Evolutionary conservation across 805 yeast genomes (phyloP), one percentile per base, ranked within the genome.

Genomic region (Wickerhamiella parazyma): DNA sequence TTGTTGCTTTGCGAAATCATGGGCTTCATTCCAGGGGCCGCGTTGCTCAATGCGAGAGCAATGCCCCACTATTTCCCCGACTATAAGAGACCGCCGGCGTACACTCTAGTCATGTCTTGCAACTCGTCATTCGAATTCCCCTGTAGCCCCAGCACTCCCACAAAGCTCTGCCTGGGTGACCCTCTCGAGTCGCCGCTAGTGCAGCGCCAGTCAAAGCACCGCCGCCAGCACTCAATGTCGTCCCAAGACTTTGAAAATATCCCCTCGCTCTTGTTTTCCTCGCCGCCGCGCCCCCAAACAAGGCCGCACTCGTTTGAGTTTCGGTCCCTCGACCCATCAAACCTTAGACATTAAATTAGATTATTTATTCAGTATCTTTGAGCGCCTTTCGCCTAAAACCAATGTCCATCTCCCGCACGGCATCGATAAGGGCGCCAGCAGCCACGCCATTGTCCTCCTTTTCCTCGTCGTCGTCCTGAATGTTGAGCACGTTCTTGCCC

Each of bases 371-470:
- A n/a, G n/a, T n/a, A n/a, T n/a, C n/a, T n/a, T n/a, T n/a, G n/a
- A n/a, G n/a, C 16, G n/a, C 14, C 4, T n/a, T 28, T 7, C n/a
- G 8, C 16, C 31, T 7, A n/a, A 28, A 28, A 5, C 12, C 16
- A n/a, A 28, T n/a, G 26, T 51, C 49, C 58, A 54, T 54, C 3
- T 25, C 12, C 12, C 45, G 44, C 12, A 54, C 47, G 16, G 51
- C 45, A 24, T 49, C 42, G 11, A 53, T 43, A 17, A 54, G 41
- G 2, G 21, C 36, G 31, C 44, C 49, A 19, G 51, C 36, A 1
- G 49, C 28, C 17, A 34, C 45, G 34, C 45, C 41, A 1, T 33
- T 42, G 5, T 41, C 41, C 8, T 42, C 49, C 10, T 44, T 48
- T 14, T 50, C 55, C 8, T 44, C 49, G 14, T 50, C 55, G 14